These are phyloP conservation scores for Aspergillus sp. DNA, from an alignment of 2,329 filamentous ascomycete genomes.

Conservation along the genomic window DNA sequence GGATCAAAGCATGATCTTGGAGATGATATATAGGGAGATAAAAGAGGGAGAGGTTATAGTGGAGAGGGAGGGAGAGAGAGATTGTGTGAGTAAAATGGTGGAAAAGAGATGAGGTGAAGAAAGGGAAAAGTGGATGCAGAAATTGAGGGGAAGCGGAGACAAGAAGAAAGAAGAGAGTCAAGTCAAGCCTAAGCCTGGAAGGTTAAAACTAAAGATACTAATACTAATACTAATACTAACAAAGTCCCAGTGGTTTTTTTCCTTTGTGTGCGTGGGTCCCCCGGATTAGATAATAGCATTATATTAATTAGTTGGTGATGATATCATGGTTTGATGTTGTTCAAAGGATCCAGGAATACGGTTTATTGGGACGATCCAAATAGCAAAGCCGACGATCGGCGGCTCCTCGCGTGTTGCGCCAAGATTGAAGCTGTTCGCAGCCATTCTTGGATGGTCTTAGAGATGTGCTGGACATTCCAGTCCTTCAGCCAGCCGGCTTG, in stretches of 20 bases:
- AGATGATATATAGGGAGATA: constrained; percentile 2
- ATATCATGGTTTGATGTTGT: too few species aligned
- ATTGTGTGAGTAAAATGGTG: background rate
- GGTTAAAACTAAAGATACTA: too few species aligned
- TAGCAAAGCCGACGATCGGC: background rate
- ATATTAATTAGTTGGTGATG: too few species aligned
- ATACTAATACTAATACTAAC: too few species aligned
- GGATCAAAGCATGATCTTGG: background rate
- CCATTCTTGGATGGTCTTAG: background rate
- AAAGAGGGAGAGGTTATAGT: background rate
- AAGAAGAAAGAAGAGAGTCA: too few species aligned
- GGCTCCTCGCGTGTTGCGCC: background rate
- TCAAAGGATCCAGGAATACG: too few species aligned
- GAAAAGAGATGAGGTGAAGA: constrained; percentile 6
- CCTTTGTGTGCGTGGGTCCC: background rate
- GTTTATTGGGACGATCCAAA: background rate
- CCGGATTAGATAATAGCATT: background rate
- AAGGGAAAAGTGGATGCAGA: background rate
- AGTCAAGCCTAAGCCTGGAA: too few species aligned
- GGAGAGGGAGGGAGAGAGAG: background rate
- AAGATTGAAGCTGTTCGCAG: background rate
- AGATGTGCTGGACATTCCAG: too few species aligned
- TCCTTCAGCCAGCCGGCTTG: background rate
- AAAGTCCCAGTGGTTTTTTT: background rate
- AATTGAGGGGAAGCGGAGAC: constrained; percentile 4